These are phyloP conservation scores for Trichoderma sp. DNA, from an alignment of 2,329 filamentous ascomycete genomes.

Conservation along the genomic window DNA sequence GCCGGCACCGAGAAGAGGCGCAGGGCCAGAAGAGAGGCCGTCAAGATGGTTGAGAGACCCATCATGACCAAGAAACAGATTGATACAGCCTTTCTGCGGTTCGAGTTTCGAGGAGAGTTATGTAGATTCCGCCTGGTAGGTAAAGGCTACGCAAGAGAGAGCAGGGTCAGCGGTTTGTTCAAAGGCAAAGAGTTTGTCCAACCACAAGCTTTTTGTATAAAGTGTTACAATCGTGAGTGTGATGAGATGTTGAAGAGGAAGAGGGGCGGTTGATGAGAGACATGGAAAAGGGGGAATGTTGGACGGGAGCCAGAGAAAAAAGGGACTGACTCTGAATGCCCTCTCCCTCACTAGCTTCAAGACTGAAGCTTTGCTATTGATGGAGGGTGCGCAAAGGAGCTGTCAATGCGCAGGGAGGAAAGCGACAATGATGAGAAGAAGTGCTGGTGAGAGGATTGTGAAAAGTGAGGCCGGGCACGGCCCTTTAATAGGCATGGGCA, in stretches of 20 bases:
- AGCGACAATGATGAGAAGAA: conserved; percentile 5
- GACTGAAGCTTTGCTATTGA: conserved; percentile 9
- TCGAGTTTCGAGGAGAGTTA: not conserved
- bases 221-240: not conserved
- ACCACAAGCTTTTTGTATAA: not conserved
- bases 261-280: not conserved
- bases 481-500: conserved; percentile 19
- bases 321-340: conserved; percentile 18
- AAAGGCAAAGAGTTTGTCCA: not conserved
- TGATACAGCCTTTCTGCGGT: not conserved
- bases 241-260: not conserved
- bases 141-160: conserved; percentile 9
- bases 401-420: conserved; percentile 2
- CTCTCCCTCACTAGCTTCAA: conserved; percentile 6
- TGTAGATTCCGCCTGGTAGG: not conserved
- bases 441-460: conserved; percentile 10
- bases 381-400: not conserved
- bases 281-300: not conserved
- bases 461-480: conserved; percentile 11
- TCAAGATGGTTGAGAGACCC: conserved; percentile 43
- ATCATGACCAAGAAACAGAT: conserved; percentile 39
- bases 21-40: conserved; percentile 42
- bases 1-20: conserved; percentile 39
- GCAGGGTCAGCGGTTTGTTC: conserved; percentile 10
- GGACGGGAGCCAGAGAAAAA: not conserved